Evolutionary conservation across 148 eudicot species (phyloP), one percentile per base, ranked within the genome.

Genomic region (Persicaria maculosa): DNA sequence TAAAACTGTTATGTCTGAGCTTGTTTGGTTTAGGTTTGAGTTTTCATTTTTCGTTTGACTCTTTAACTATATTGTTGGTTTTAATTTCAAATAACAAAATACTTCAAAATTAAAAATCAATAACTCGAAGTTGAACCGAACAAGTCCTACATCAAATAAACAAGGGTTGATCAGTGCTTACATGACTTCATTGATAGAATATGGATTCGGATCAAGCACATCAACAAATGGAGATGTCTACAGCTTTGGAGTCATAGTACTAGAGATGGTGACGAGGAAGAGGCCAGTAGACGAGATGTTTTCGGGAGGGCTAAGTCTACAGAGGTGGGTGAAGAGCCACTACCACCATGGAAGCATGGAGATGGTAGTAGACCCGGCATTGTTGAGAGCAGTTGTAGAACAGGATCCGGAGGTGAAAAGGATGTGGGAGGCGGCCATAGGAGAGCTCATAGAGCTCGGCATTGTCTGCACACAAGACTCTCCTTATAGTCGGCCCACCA

Each of bases 161-260:
- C 6, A 19, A 6, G 61, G 61, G 9, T 17, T 15, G 7, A n/a
- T n/a, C n/a, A n/a, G 61, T 7, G 36, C 65, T 22, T 59, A 2
- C 22, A 20, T 59, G 10, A 22, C 36, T 59, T 59, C 22, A n/a
- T 15, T 55, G 65, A 59, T 40, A 59, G 65, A 59, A 59, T 59
- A 59, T 59, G 65, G 65, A 59, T 59, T 17, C 40, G 65, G 65
- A 59, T 59, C 65, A 59, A 59, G 40, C 65, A 59, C 65, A 59
- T 59, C 65, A 36, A 59, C 65, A 25, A 59, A 59, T 4, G 65
- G 65, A 0, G 58, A 54, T n/a, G 58, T 54, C 1, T 54, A 54
- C 58, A 54, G 58, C 58, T 54, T 54, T 54, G 58, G 58, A 54
- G n/a, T 54, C 6, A 54, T 54, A 54, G 58, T 54, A 54, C 58